Base-by-base conservation (phyloP, 202 grass and related monocot genomes). In the Panicum virgatum region DNA sequence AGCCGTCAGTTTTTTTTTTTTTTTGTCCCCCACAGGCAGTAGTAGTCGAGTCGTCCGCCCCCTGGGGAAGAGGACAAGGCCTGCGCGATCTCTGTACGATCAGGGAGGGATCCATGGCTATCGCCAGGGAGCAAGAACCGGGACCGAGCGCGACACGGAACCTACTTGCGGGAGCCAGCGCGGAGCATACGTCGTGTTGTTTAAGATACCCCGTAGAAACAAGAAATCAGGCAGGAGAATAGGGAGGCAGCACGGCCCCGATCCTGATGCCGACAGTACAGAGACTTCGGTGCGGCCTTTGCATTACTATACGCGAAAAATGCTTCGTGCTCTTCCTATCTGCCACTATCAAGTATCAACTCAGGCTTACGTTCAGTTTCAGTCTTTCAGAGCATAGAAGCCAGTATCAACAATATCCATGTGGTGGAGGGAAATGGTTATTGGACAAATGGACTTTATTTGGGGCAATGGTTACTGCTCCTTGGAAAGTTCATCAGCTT, bases 61-160 rank as follows among this genome's bases (percentile, higher is more conserved):
- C 34, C 61, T 15, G 43, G 36, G 9, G 39, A 12, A 73, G 48
- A 34, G 5, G 72, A 65, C 87, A 77, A 85, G 12, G 7, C 36
- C 22, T 32, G 52, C 38, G 50, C 46, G 34, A 15, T 37, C 48
- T 29, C 63, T 52, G 48, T 12, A 39, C 72, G 25, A 73, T 78
- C 73, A 7, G 37, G 26, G 43, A 19, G 22, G 10, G 66, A 59
- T 34, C 32, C 32, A 34, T 70, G 40, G 37, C 32, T 32, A 69
- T 66, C 48, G 30, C 30, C 66, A 37, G 59, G 7, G 73, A 77
- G 65, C 25, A 18, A 58, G 22, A 64, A 67, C 62, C 47, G 30
- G 44, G 52, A 30, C 30, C 67, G 73, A 77, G 23, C 25, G 61
- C n/a, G 83, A 83, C 79, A 60, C 62, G 36, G 53, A 86, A 74